These are phyloP conservation scores for Cutaneotrichosporon sp. DNA, from an alignment of 1,284 basidiomycete genomes.

Conservation along the genomic window DNA sequence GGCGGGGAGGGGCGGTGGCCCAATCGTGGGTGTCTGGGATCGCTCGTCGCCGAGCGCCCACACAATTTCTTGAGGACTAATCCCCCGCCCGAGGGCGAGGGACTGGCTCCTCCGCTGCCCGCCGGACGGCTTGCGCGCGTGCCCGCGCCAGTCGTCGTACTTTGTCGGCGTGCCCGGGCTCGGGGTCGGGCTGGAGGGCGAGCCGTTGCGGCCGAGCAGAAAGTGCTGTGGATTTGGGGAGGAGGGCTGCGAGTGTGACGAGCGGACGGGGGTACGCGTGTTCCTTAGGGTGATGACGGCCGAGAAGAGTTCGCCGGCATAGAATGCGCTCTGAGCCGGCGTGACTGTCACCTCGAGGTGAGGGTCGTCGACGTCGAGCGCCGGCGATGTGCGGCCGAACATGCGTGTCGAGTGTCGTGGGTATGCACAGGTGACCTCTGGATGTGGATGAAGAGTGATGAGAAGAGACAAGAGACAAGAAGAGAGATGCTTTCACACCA, in stretches of 20 bases:
- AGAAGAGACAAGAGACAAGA: too few relatives aligned
- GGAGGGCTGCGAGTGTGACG: not conserved
- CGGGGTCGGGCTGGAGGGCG: not conserved
- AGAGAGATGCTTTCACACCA: too few relatives aligned
- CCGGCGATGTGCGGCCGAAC: conserved; percentile 9
- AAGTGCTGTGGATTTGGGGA: conserved; percentile 3
- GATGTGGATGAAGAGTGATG: too few relatives aligned
- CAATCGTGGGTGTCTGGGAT: conserved; percentile 17
- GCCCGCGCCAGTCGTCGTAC: conserved; percentile 7
- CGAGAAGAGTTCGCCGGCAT: conserved; percentile 84
- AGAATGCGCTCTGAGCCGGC: conserved; percentile 84
- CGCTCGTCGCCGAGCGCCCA: conserved; percentile 41
- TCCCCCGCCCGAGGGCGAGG: conserved; percentile 42
- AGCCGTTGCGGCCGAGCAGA: not conserved
- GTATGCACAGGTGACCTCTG: not conserved
- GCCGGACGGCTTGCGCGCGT: conserved; percentile 11
- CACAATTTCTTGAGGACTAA: conserved; percentile 50
- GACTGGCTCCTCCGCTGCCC: conserved; percentile 36
- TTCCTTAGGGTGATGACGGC: conserved; percentile 87
- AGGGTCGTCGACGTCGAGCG: conserved; percentile 34
- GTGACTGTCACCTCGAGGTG: conserved; percentile 57
- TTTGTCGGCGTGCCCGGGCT: conserved; percentile 7
- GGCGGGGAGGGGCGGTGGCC: conserved; percentile 37
- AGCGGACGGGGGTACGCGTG: conserved; percentile 55
- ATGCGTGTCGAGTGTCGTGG: conserved; percentile 1